These are phyloP conservation scores for Ormosia emarginata DNA, from an alignment of 306 rosid species.

Conservation along the genomic window DNA sequence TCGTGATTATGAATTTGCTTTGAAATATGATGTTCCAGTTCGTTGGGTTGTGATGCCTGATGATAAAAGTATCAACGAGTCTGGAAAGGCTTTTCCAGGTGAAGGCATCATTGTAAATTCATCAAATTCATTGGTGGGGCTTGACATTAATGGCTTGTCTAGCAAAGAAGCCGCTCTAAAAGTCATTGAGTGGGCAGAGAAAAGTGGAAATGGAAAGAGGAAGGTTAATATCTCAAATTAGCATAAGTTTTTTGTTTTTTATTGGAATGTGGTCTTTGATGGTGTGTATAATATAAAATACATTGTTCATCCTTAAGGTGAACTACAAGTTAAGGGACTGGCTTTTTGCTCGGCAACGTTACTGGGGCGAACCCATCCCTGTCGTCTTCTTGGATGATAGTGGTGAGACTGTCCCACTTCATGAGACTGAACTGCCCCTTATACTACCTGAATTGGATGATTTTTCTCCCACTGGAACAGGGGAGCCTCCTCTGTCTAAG, in stretches of 20 bases:
- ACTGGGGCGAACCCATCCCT: slow-evolving; percentile 99
- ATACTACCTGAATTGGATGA: slow-evolving; percentile 91
- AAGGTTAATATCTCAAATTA: slow-evolving; percentile 51
- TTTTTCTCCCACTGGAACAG: slow-evolving; percentile 93
- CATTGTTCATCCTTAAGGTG: slow-evolving; percentile 52
- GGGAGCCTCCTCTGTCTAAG: slow-evolving; percentile 93
- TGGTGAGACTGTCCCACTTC: slow-evolving; percentile 69
- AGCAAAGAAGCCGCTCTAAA: slow-evolving; percentile 74
- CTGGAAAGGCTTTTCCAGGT: slow-evolving; percentile 70
- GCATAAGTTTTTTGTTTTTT: not conserved
- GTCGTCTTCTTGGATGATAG: slow-evolving; percentile 72
- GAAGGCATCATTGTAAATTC: slow-evolving; percentile 71
- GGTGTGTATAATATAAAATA: slow-evolving; percentile 17
- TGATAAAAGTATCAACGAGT: slow-evolving; percentile 41
- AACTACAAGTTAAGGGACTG: slow-evolving; percentile 96
- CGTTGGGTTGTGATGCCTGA: slow-evolving; percentile 67
- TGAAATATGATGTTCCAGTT: slow-evolving; percentile 63
- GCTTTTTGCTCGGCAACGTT: slow-evolving; percentile 99
- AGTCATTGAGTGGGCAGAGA: slow-evolving; percentile 88
- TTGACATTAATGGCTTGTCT: slow-evolving; percentile 73
- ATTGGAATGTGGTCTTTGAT: not conserved
- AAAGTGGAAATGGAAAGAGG: slow-evolving; percentile 79
- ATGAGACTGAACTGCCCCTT: slow-evolving; percentile 82
- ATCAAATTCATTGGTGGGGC: slow-evolving; percentile 50
- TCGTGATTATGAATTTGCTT: slow-evolving; percentile 90